phyloP scores from a whole-genome alignment of 2,329 filamentous ascomycete species.

The Trichoderma sp. region DNA sequence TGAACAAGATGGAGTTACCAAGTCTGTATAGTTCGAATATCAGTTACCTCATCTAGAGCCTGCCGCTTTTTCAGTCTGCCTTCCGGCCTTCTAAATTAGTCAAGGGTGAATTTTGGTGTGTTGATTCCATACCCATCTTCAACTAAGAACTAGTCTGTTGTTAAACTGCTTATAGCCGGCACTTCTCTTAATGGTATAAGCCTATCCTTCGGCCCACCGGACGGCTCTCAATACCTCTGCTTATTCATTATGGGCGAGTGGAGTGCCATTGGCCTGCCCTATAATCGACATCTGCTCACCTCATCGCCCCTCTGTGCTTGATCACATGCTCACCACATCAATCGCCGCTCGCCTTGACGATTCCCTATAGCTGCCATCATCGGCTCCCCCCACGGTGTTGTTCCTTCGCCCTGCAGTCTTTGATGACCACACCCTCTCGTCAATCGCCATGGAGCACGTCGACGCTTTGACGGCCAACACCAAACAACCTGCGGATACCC shows the following conservation, averaged over 20 bases:
- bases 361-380: conserved; percentile 14
- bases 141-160: not conserved
- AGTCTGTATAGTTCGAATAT: too few species aligned
- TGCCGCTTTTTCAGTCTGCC: too few species aligned
- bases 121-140: too few species aligned
- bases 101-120: too few species aligned
- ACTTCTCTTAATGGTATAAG: not conserved
- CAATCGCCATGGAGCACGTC: not conserved
- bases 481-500: not conserved
- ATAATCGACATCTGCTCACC: conserved; percentile 3
- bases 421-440: conserved; percentile 15
- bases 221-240: not conserved
- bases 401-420: not conserved
- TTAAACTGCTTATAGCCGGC: not conserved
- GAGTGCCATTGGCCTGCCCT: not conserved
- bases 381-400: not conserved
- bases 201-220: not conserved
- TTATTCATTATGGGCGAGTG: not conserved
- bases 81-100: too few species aligned
- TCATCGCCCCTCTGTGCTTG: not conserved
- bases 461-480: not conserved
- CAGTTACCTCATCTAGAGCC: too few species aligned
- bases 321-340: conserved; percentile 8
- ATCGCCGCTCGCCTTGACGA: not conserved
- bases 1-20: too few species aligned